phyloP scores from a whole-genome alignment of 1,284 basidiomycete genomes.

The Fomitopsis betulina region DNA sequence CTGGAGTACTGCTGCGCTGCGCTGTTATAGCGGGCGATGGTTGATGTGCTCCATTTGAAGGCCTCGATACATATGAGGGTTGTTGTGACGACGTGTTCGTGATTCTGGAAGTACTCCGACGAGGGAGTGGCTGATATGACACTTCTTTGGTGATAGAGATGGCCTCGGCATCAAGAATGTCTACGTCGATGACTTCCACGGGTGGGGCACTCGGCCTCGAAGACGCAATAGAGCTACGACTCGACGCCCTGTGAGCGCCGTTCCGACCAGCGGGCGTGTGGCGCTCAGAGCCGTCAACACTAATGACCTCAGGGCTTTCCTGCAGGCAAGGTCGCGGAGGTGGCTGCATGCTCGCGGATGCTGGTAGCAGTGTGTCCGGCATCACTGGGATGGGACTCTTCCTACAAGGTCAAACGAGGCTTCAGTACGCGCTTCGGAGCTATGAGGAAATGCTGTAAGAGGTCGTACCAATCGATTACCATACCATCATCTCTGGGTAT shows the following conservation, averaged over 20 bases:
- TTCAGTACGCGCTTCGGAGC: neutral
- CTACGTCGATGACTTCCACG: conserved; percentile 1
- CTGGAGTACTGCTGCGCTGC: neutral
- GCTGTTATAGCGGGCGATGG: neutral
- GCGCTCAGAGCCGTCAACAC: neutral
- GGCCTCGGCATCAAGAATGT: neutral
- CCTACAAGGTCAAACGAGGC: conserved; percentile 7
- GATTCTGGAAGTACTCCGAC: neutral
- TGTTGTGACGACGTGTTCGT: too few relatives aligned
- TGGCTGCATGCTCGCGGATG: neutral
- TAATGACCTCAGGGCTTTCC: neutral
- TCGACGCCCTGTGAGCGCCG: neutral
- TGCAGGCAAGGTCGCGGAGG: neutral
- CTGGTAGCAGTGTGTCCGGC: conserved; percentile 17
- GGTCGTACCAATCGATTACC: conserved; percentile 27
- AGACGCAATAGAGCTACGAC: neutral
- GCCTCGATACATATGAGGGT: too few relatives aligned
- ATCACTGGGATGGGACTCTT: conserved; percentile 17
- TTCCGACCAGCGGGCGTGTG: neutral
- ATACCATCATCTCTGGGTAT: conserved; percentile 24
- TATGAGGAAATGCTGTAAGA: neutral
- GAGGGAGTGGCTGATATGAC: neutral
- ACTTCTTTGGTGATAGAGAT: neutral
- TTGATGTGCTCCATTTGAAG: neutral
- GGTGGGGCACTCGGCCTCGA: neutral